Evolutionary conservation across 148 eudicot genomes (phyloP), one percentile per base, ranked within the genome.

Genomic region (Camellia sinensis): DNA sequence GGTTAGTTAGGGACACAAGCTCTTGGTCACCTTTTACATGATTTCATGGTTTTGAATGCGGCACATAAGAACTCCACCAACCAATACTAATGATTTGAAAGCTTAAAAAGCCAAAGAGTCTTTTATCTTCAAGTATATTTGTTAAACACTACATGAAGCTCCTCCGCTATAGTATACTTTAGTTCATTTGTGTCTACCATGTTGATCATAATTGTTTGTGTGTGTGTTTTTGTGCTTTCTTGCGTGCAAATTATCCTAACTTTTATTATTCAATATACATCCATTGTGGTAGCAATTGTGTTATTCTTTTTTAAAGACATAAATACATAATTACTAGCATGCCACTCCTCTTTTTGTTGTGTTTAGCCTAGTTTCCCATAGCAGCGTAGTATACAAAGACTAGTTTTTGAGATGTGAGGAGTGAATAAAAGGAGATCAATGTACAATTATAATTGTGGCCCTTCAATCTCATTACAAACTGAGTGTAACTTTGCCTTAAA

Each of bases 351-450:
- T 19, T 70, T 9, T 54, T 40, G 17, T 57, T 62, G 40, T 4
- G 46, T 3, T 45, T 57, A 21, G 68, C 44, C 66, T 78, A 61
- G 53, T 66, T 79, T 43, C 22, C 45, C 79, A 77, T 84, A 79
- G 54, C 85, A 83, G 57, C 84, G 84, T 76, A 71, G 79, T 8
- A 77, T 81, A 74, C 80, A 85, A 43, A 86, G 87, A 18, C 79
- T 88, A n/a, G 74, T 86, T 46, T 88, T 82, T 80, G 87, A 86
- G 77, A 68, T 86, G 85, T 79, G 88, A n/a, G 90, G 87, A 63
- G 69, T 85, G 54, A 81, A 43, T 80, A 83, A 80, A 43, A 84
- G 78, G 79, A 80, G 83, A 77, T 50, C 64, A 61, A n/a, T 86
- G 74, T 82, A 85, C 56, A 84, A 85, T 67, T 22, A 86, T 43